These are phyloP conservation scores for Solanum commersonii DNA, from an alignment of 257 asterid species.

Conservation along the genomic window DNA sequence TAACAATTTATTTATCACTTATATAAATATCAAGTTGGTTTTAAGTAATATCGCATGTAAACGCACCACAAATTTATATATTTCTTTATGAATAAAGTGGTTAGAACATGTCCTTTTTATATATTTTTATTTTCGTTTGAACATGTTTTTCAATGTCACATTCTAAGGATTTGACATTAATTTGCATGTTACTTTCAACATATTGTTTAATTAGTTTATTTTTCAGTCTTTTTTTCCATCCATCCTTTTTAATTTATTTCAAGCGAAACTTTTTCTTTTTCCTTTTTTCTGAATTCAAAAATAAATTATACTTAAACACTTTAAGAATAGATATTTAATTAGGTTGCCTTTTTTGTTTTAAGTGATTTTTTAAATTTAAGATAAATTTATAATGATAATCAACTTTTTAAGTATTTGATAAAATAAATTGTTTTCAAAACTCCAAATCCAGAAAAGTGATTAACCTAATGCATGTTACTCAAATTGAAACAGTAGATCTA, in stretches of 20 bases:
- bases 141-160: conserved; percentile 13
- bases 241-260: background rate
- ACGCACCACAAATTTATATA: background rate
- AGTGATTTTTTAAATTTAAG: too few relatives aligned
- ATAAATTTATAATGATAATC: too few relatives aligned
- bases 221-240: background rate
- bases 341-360: too few relatives aligned
- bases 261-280: background rate
- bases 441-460: background rate
- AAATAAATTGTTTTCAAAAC: background rate
- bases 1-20: background rate
- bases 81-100: conserved; percentile 1
- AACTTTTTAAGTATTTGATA: too few relatives aligned
- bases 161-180: background rate
- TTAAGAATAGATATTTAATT: too few relatives aligned
- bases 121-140: background rate
- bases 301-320: background rate
- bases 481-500: too few relatives aligned
- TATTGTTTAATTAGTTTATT: background rate
- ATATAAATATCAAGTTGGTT: background rate
- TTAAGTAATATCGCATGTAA: background rate
- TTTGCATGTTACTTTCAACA: background rate
- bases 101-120: conserved; percentile 5
- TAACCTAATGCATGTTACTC: too few relatives aligned
- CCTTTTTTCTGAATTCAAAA: background rate